Evolutionary conservation across 1,139 yeast genomes (phyloP).

Genomic region (Magnusiomyces suaveolens): DNA sequence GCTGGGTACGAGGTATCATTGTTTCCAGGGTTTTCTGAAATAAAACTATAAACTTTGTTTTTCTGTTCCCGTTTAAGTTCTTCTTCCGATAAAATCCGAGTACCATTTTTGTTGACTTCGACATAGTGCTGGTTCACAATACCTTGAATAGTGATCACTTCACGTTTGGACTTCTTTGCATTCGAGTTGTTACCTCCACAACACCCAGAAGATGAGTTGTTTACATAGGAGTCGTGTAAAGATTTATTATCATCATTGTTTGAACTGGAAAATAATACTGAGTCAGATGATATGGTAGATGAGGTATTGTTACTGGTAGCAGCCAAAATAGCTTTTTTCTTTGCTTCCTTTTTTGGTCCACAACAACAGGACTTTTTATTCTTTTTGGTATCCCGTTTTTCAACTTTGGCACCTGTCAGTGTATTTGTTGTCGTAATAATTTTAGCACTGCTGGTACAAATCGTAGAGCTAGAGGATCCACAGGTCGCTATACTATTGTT

Average conservation of each 20-base stretch:
- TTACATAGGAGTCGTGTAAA: background rate
- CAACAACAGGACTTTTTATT: background rate
- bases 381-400: background rate
- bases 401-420: background rate
- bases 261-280: background rate
- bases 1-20: too few relatives aligned
- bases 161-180: background rate
- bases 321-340: background rate
- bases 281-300: background rate
- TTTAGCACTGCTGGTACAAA: background rate
- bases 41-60: background rate
- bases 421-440: too few relatives aligned
- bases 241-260: background rate
- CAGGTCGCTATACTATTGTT: background rate
- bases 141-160: conserved; percentile 4
- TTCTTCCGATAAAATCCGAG: conserved; percentile 1
- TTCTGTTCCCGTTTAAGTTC: background rate
- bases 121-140: conserved; percentile 1
- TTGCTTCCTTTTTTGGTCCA: conserved; percentile 8
- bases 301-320: background rate
- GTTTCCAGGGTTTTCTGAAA: conserved; percentile 3
- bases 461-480: too few relatives aligned
- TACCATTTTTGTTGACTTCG: conserved; percentile 2
- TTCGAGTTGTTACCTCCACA: background rate
- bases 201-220: background rate